Conservation (phyloP, 208 protist species). For the Baffinella frigidus region DNA sequence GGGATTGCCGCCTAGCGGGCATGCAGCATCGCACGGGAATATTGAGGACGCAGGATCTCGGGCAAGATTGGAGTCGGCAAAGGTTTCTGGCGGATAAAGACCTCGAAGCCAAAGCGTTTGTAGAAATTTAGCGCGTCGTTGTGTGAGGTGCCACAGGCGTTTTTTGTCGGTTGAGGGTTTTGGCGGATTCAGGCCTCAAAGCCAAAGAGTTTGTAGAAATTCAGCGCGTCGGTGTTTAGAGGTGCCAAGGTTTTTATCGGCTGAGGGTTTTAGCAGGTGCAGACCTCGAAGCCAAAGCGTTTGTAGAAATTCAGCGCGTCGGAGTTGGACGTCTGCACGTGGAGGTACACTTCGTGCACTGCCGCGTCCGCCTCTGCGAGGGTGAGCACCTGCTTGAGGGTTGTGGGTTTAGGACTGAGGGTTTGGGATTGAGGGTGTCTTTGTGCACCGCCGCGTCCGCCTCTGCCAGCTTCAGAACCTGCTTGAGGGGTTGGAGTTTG, state of each 20-base stretch:
- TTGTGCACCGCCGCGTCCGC: conserved; percentile 33
- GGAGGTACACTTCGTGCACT: conserved; percentile 48
- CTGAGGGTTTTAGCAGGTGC: neutral
- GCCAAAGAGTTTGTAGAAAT: conserved; percentile 15
- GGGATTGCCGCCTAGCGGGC: too few species aligned
- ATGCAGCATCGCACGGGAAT: too few species aligned
- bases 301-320: conserved; percentile 48
- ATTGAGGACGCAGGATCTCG: too few species aligned
- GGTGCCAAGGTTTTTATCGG: too few species aligned
- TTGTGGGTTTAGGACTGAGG: too few species aligned
- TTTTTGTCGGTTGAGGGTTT: too few species aligned
- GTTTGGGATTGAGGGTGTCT: conserved; percentile 30
- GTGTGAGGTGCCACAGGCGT: too few species aligned
- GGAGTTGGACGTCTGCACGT: conserved; percentile 9
- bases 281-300: neutral
- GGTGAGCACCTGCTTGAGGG: too few species aligned
- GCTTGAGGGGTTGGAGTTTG: too few species aligned
- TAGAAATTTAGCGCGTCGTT: conserved; percentile 18
- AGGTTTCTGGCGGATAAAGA: neutral
- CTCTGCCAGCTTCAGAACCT: too few species aligned
- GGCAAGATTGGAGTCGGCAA: too few species aligned
- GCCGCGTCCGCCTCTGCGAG: too few species aligned
- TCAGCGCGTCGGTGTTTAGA: conserved; percentile 1
- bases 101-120: neutral
- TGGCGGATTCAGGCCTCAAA: neutral